phyloP scores from a whole-genome alignment of 306 rosid genomes.

The Sechiopsis laciniata region DNA sequence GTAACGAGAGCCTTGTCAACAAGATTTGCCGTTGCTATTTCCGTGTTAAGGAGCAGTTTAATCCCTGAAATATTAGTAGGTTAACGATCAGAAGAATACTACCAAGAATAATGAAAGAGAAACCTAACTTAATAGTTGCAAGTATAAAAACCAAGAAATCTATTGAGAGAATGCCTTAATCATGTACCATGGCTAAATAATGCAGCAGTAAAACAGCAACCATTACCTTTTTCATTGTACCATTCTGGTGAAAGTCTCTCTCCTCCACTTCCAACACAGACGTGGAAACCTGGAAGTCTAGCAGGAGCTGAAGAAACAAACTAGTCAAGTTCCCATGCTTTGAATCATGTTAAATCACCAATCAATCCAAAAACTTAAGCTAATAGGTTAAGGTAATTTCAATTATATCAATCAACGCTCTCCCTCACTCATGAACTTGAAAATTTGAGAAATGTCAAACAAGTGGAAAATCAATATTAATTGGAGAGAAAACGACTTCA shows the following conservation, averaged over 20 bases:
- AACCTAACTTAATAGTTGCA: not conserved
- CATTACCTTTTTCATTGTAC: constrained; percentile 79
- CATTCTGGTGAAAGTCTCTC: constrained; percentile 81
- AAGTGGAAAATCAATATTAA: too few relatives aligned
- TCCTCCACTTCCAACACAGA: constrained; percentile 93
- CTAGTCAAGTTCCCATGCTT: not conserved
- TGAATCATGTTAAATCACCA: too few relatives aligned
- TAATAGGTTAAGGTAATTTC: not conserved
- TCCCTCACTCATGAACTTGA: too few relatives aligned
- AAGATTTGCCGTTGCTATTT: constrained; percentile 77
- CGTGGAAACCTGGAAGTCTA: constrained; percentile 93
- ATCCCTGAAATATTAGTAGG: constrained; percentile 55
- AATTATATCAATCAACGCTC: too few relatives aligned
- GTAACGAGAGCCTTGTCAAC: constrained; percentile 57
- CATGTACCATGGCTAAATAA: not conserved
- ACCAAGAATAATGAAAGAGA: constrained; percentile 13
- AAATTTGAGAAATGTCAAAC: too few relatives aligned
- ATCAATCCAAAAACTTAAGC: too few relatives aligned
- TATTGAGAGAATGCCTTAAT: not conserved
- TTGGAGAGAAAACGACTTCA: too few relatives aligned
- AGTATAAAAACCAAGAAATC: not conserved
- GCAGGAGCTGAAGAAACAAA: constrained; percentile 76
- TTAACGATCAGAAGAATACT: constrained; percentile 21
- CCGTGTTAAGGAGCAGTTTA: constrained; percentile 70
- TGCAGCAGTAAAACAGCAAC: constrained; percentile 17